phyloP scores from a whole-genome alignment of 2,329 filamentous ascomycete genomes.

The Colletotrichum truncatum region DNA sequence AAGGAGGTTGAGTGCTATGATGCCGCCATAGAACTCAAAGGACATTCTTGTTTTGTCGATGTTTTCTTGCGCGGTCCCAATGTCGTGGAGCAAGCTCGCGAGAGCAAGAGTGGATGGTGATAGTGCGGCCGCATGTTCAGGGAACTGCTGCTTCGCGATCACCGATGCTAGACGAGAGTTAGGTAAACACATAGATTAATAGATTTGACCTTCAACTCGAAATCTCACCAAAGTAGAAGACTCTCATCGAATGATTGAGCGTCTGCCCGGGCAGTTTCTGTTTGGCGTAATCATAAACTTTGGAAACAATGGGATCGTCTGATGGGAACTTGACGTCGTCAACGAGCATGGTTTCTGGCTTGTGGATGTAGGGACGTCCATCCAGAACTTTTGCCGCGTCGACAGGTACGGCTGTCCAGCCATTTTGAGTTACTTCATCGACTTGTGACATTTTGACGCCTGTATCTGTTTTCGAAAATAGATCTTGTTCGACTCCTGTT shows the following conservation, averaged over 20 bases:
- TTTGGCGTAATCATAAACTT: slow-evolving; percentile 59
- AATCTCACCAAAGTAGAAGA: slow-evolving; percentile 70
- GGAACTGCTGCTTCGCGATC: slow-evolving; percentile 56
- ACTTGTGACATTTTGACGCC: slow-evolving; percentile 38
- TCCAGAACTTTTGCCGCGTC: slow-evolving; percentile 52
- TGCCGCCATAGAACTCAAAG: slow-evolving; percentile 76
- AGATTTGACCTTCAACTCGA: background rate
- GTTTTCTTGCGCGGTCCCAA: slow-evolving; percentile 71
- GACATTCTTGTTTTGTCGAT: slow-evolving; percentile 67
- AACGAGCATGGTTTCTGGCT: slow-evolving; percentile 44
- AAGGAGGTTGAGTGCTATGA: slow-evolving; percentile 67
- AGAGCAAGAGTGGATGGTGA: slow-evolving; percentile 62
- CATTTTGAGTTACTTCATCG: slow-evolving; percentile 48
- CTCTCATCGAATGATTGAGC: slow-evolving; percentile 76
- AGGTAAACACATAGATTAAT: background rate
- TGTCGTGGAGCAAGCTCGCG: slow-evolving; percentile 76
- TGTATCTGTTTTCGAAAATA: too few species aligned
- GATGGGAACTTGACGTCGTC: slow-evolving; percentile 56
- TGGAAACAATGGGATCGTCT: slow-evolving; percentile 52
- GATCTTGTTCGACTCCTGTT: too few species aligned
- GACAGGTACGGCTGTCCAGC: slow-evolving; percentile 54
- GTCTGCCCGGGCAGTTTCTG: slow-evolving; percentile 61
- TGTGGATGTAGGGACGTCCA: slow-evolving; percentile 46
- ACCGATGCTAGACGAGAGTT: slow-evolving; percentile 44
- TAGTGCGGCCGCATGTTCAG: slow-evolving; percentile 43